Evolutionary conservation across 768 basidiomycete genomes (phyloP).

Genomic region (Lepiota venenata): DNA sequence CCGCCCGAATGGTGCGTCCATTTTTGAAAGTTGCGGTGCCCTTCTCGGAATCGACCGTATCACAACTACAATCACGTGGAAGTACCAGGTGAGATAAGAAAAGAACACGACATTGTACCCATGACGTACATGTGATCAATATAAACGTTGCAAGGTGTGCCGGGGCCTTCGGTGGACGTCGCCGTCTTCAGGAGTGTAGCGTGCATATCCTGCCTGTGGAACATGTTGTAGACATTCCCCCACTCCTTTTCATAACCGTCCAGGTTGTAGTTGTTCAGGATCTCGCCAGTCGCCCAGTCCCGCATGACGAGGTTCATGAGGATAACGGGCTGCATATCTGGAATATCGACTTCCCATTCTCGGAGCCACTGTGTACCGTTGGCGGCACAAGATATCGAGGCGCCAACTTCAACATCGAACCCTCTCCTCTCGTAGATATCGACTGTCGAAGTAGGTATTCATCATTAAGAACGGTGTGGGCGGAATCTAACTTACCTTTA

Average conservation of each 20-base stretch:
- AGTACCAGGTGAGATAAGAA: neutral
- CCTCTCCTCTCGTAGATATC: constrained; percentile 26
- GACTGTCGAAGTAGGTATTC: constrained; percentile 11
- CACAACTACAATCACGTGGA: constrained; percentile 16
- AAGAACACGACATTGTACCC: neutral
- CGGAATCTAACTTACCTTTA: neutral
- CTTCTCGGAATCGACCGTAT: constrained; percentile 20
- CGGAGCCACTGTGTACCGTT: constrained; percentile 30
- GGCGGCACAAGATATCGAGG: constrained; percentile 30
- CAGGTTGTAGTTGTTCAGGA: constrained; percentile 27
- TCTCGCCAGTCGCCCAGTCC: constrained; percentile 29
- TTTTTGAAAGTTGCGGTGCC: constrained; percentile 23
- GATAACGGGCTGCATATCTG: constrained; percentile 25
- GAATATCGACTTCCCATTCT: constrained; percentile 29
- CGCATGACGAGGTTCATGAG: constrained; percentile 30
- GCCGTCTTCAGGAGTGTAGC: constrained; percentile 24
- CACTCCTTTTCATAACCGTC: constrained; percentile 26
- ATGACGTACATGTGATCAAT: constrained; percentile 22
- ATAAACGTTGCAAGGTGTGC: constrained; percentile 21
- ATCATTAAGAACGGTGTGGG: neutral
- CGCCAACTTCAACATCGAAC: constrained; percentile 29
- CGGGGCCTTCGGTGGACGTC: constrained; percentile 21
- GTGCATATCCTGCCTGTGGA: constrained; percentile 31
- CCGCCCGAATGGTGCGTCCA: constrained; percentile 21
- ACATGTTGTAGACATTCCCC: constrained; percentile 28